Percentiles rank a stretch among this genome's conserved stretches.
phyloP scores from a whole-genome alignment of 176 grass and related monocot species.

The Tuctoria greenei region DNA sequence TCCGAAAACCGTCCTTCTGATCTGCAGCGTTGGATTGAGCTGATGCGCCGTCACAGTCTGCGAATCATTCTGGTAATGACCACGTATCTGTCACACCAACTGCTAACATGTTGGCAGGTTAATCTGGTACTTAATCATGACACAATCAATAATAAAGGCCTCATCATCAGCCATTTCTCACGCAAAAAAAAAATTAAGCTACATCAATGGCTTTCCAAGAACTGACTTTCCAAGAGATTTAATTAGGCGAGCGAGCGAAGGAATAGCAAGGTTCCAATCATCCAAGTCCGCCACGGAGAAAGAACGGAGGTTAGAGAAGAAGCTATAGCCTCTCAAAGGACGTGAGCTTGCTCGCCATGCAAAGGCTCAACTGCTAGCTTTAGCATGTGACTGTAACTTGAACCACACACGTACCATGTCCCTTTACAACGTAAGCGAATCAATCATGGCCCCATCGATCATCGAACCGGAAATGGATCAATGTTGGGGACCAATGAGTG shows the following conservation, averaged over 20 bases:
- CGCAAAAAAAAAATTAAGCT: no score
- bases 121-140: background rate
- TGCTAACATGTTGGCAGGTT: background rate
- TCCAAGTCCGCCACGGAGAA: slow-evolving; percentile 13
- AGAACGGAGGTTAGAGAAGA: slow-evolving; percentile 18
- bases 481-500: no score
- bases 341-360: background rate
- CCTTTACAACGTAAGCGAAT: background rate
- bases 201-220: no score
- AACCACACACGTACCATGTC: slow-evolving; percentile 18
- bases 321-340: slow-evolving; percentile 3
- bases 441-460: background rate
- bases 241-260: background rate
- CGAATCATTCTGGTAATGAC: no score
- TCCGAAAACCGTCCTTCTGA: no score
- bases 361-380: background rate
- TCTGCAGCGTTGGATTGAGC: background rate
- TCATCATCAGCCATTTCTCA: no score
- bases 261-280: slow-evolving; percentile 26
- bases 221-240: no score
- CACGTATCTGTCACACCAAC: background rate
- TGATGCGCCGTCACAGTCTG: background rate
- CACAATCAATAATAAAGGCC: background rate
- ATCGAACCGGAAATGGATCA: no score
- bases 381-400: slow-evolving; percentile 16